Evolutionary conservation across 306 rosid genomes (phyloP).

Genomic region (Vigna radiata): DNA sequence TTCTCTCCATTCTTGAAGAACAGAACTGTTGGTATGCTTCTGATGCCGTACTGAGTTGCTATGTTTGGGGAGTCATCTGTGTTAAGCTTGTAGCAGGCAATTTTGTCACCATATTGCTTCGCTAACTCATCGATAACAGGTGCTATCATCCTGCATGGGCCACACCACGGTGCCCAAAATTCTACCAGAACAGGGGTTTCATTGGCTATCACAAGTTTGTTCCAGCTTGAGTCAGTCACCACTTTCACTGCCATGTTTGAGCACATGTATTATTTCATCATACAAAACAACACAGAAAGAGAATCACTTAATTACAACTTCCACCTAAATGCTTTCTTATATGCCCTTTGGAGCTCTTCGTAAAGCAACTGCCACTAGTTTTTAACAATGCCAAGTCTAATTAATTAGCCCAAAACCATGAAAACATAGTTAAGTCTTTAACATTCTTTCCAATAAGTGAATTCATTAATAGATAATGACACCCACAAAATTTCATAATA

Average conservation of each 20-base stretch:
- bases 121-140: constrained; percentile 88
- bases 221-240: constrained; percentile 84
- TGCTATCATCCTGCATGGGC: constrained; percentile 93
- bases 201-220: constrained; percentile 65
- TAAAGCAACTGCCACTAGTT: background rate
- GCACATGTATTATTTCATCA: constrained; percentile 17
- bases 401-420: background rate
- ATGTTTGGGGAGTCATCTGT: constrained; percentile 79
- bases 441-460: too few species aligned
- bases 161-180: constrained; percentile 99
- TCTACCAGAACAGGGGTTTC: constrained; percentile 85
- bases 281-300: background rate
- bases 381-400: background rate
- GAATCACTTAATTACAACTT: background rate
- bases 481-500: too few species aligned
- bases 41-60: constrained; percentile 81
- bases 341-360: background rate
- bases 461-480: too few species aligned
- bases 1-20: constrained; percentile 91
- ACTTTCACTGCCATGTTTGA: constrained; percentile 65
- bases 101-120: constrained; percentile 77
- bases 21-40: constrained; percentile 96
- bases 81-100: constrained; percentile 81
- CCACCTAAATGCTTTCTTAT: background rate
- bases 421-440: background rate